phyloP scores from a whole-genome alignment of 2,329 filamentous ascomycete genomes.

The Byssothecium circinans region DNA sequence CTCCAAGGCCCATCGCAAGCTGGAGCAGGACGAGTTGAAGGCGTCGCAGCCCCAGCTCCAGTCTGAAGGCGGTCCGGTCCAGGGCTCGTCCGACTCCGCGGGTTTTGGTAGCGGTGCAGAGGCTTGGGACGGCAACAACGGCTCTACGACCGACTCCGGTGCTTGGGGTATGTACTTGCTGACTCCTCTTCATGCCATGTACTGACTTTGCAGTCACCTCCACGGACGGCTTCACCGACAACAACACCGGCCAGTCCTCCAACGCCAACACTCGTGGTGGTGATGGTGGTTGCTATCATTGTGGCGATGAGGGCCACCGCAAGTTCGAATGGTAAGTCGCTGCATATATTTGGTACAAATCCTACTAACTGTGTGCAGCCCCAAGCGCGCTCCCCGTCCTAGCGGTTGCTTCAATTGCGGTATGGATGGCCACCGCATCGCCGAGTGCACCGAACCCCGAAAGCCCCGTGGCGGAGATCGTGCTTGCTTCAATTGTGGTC shows the following conservation, averaged over 20 bases:
- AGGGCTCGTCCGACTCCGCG: slow-evolving; percentile 5
- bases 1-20: slow-evolving; percentile 35
- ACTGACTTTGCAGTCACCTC: neutral
- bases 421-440: slow-evolving; percentile 25
- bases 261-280: slow-evolving; percentile 16
- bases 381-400: slow-evolving; percentile 38
- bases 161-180: neutral
- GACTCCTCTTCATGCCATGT: neutral
- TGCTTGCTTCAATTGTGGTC: slow-evolving; percentile 26
- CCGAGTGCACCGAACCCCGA: slow-evolving; percentile 26
- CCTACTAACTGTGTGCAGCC: neutral
- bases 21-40: slow-evolving; percentile 15
- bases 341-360: neutral
- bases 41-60: slow-evolving; percentile 18
- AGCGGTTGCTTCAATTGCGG: slow-evolving; percentile 23
- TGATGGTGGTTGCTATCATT: slow-evolving; percentile 42
- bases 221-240: slow-evolving; percentile 7
- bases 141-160: slow-evolving; percentile 3
- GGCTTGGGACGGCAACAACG: neutral
- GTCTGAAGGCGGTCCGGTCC: slow-evolving; percentile 7
- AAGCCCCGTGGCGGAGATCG: slow-evolving; percentile 19
- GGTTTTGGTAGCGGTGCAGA: neutral
- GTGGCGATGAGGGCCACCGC: slow-evolving; percentile 24
- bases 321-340: slow-evolving; percentile 25
- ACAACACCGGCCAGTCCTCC: slow-evolving; percentile 2